Evolutionary conservation across 345 rosid genomes (phyloP).

Genomic region (Ricinus communis): DNA sequence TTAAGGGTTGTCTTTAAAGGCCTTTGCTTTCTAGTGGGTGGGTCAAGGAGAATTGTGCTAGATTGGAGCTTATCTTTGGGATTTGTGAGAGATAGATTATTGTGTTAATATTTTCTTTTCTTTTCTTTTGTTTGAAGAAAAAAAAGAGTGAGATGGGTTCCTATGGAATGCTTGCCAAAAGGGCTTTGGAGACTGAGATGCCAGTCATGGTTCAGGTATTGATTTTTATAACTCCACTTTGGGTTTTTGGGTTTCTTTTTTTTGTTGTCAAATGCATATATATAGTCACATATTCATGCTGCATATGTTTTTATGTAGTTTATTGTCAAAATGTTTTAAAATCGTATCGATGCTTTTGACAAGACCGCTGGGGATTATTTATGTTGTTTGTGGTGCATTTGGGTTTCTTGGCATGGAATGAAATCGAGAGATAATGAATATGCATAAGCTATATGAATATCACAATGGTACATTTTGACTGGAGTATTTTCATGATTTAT

Average conservation of each 20-base stretch:
- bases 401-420: neutral
- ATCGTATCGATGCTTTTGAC: neutral
- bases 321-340: neutral
- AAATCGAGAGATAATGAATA: neutral
- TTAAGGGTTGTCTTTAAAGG: neutral
- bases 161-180: slow-evolving; percentile 68
- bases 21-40: neutral
- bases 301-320: neutral
- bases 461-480: neutral
- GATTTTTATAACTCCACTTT: neutral
- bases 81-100: slow-evolving; percentile 14
- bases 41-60: neutral
- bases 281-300: neutral
- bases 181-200: slow-evolving; percentile 74
- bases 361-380: neutral
- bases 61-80: neutral
- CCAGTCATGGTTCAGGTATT: slow-evolving; percentile 90
- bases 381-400: neutral
- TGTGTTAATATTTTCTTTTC: too few species aligned
- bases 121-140: slow-evolving; percentile 1
- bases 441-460: neutral
- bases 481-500: slow-evolving; percentile 9
- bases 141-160: slow-evolving; percentile 75
- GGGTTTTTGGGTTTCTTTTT: slow-evolving; percentile 17
- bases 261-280: neutral